Evolutionary conservation across 2,329 filamentous ascomycete species (phyloP).

Genomic region (Catunica adiposa): DNA sequence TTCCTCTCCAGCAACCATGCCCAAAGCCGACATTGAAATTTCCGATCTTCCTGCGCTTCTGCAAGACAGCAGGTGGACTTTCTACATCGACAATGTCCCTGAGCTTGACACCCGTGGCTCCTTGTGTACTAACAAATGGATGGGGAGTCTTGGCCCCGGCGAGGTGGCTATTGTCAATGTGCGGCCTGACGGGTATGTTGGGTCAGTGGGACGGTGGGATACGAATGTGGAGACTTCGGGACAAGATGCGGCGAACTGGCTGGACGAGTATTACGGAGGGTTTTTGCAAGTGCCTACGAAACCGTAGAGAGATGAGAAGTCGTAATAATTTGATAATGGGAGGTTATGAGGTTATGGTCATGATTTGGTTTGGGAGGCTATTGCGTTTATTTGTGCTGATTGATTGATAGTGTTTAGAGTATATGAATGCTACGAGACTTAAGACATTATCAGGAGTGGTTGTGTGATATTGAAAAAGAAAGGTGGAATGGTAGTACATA

Average conservation of each 20-base stretch:
- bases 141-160: constrained; percentile 38
- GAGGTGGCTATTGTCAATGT: constrained; percentile 52
- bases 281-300: constrained; percentile 34
- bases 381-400: neutral
- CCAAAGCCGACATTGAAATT: constrained; percentile 48
- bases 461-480: too few relatives aligned
- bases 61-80: constrained; percentile 50
- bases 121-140: constrained; percentile 52
- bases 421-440: neutral
- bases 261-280: constrained; percentile 37
- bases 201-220: constrained; percentile 41
- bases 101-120: constrained; percentile 35
- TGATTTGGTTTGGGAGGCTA: neutral
- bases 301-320: neutral
- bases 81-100: constrained; percentile 52
- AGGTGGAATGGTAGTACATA: too few relatives aligned
- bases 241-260: constrained; percentile 35
- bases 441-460: too few relatives aligned
- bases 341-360: neutral
- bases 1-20: constrained; percentile 33
- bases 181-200: constrained; percentile 58
- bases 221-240: constrained; percentile 34
- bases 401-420: neutral
- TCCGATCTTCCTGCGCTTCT: constrained; percentile 44
- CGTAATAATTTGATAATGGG: too few relatives aligned